A percentile compares a stretch with the other conserved stretches of the same genome.
These are phyloP conservation scores for Starmera dryadoides DNA, from an alignment of 805 yeast species.

Conservation along the genomic window DNA sequence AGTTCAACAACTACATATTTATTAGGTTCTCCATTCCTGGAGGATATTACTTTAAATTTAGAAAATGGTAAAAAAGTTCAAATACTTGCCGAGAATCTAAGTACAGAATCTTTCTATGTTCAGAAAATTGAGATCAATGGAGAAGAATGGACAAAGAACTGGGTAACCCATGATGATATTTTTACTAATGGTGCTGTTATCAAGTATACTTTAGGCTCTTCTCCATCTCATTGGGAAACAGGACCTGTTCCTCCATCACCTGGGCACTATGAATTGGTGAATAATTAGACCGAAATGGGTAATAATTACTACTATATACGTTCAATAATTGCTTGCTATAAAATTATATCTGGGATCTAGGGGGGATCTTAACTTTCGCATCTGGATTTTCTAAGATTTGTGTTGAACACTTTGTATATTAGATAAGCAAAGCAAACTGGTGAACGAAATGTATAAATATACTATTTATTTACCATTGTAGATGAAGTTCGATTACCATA, in stretches of 20 bases:
- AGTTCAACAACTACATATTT: slow-evolving; percentile 29
- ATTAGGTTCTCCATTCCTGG: slow-evolving; percentile 24
- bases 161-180: slow-evolving; percentile 25
- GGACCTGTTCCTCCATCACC: slow-evolving; percentile 16
- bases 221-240: slow-evolving; percentile 11
- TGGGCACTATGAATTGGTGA: slow-evolving; percentile 24
- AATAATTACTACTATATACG: too few species aligned
- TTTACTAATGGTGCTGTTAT: slow-evolving; percentile 22
- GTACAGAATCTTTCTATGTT: slow-evolving; percentile 20
- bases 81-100: slow-evolving; percentile 20
- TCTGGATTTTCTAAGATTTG: too few species aligned
- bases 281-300: too few species aligned
- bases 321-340: too few species aligned
- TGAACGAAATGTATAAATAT: too few species aligned
- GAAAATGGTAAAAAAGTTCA: slow-evolving; percentile 19
- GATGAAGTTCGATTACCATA: too few species aligned
- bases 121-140: slow-evolving; percentile 26
- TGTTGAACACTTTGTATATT: too few species aligned
- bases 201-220: slow-evolving; percentile 13
- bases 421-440: too few species aligned
- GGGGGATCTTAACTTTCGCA: too few species aligned
- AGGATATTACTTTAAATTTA: slow-evolving; percentile 16
- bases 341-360: background rate
- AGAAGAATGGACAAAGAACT: slow-evolving; percentile 18
- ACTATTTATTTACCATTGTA: too few species aligned